These are phyloP conservation scores for Podaxis sp. DNA, from an alignment of 768 basidiomycete species.

Conservation along the genomic window DNA sequence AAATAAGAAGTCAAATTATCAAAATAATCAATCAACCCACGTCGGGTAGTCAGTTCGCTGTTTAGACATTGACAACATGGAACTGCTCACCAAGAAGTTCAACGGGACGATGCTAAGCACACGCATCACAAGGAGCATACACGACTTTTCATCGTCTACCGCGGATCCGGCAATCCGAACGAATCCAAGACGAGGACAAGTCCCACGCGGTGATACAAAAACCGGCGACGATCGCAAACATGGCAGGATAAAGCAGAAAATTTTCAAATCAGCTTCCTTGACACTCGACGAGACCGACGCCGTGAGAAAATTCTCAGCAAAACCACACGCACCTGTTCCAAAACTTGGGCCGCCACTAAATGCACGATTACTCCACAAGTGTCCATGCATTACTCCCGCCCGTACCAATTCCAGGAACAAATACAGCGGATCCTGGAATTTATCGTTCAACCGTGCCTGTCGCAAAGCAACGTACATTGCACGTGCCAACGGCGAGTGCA, in stretches of 20 bases:
- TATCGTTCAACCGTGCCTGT: conserved; percentile 85
- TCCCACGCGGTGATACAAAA: conserved; percentile 3
- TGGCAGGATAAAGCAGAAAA: conserved; percentile 6
- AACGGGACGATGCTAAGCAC: conserved; percentile 94
- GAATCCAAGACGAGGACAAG: not conserved
- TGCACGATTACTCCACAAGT: conserved; percentile 82
- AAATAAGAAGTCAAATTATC: conserved; percentile 15
- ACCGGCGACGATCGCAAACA: not conserved
- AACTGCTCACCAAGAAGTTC: conserved; percentile 77
- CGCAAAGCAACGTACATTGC: conserved; percentile 87
- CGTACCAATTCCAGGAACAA: conserved; percentile 93
- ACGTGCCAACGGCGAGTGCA: conserved; percentile 85
- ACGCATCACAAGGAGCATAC: conserved; percentile 95
- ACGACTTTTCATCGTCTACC: conserved; percentile 89
- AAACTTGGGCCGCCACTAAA: conserved; percentile 96
- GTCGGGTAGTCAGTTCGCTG: not conserved
- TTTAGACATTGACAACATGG: conserved; percentile 4
- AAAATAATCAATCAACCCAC: not conserved
- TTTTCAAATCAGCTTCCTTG: conserved; percentile 12
- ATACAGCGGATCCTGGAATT: conserved; percentile 97
- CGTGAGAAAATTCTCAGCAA: conserved; percentile 19
- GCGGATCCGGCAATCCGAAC: not conserved
- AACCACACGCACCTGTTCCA: conserved; percentile 66
- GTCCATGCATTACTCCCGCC: conserved; percentile 96
- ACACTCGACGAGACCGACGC: conserved; percentile 2